Base-by-base conservation (phyloP, 2,329 filamentous ascomycete genomes). In the Cladosporium sp. region DNA sequence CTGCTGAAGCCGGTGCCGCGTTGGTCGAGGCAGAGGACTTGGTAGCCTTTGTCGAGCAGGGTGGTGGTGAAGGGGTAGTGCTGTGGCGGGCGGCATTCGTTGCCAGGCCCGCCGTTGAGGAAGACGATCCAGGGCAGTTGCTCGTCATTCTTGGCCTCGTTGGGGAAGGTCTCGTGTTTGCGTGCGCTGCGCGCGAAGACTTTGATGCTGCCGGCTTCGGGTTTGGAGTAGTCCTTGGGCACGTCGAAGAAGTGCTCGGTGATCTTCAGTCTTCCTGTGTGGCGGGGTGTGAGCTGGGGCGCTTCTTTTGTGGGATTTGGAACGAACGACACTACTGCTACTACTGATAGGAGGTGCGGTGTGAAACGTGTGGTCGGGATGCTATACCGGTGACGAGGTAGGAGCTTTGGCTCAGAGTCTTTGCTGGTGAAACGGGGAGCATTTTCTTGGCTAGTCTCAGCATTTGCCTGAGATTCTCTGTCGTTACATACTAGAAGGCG, bases 161-260 rank as follows among this genome's bases (percentile, higher is more conserved):
- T 60, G 16, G 79, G 36, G 80, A 78, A 45, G 20, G 72, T 76
- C 56, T 89, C 83, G 51, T 83, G 72, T 59, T 83, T 86, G 48
- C 78, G 74, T 13, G 85, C 86, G 47, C 80, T 85, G 45, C 89
- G 84, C 29, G 80, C 90, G 67, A 95, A 96, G 30, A 96, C 74
- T 49, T 79, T 81, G 54, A 96, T 76, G 4, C 74, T 81, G 41
- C 78, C 79, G 39, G 78, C 78, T 12, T 59, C 48, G 1, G 82
- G 82, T 49, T 83, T 78, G 54, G 71, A 70, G 68, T 95, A 86
- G 71, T 95, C 86, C 54, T 88, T 77, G 3, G 91, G 90, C 9
- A 95, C 90, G 57, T 88, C 79, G 69, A 95, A 95, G 73, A 89
- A 86, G 61, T 92, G 78, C 66, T 95, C 90, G 2, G 86, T 86